Evolutionary conservation across 495 filamentous ascomycete species (phyloP), one percentile per base, ranked within the genome.

Genomic region (Mytilinidion resinicola): DNA sequence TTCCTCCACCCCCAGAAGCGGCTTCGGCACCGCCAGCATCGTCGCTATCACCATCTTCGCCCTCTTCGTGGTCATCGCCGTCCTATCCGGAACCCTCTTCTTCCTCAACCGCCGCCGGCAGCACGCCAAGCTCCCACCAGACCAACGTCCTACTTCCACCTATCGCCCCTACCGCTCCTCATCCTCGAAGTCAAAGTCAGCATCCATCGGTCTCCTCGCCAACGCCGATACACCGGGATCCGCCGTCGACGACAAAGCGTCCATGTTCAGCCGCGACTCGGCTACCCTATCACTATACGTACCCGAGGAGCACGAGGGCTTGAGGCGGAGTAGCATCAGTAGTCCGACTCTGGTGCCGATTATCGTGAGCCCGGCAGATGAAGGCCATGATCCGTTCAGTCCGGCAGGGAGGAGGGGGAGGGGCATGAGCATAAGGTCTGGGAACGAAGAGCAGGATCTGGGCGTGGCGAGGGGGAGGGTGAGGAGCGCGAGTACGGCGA

Each of bases 191-290:
- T 9, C 46, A 15, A 46, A 15, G 7, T 46, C 42, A 1, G 15
- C 15, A 8, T 49, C 46, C 21, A 49, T 8, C 8, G 14, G 46
- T 8, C 46, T 49, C 4, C 46, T 49, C 33, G 46, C 46, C 9
- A 49, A 49, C 7, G 46, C 20, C 9, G 46, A 49, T 21, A 25
- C 46, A 25, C 20, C 46, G 14, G 6, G 3, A 2, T 30, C 25
- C 3, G 15, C 21, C 1, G 8, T 30, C 9, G 46, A 49, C 46
- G 46, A 49, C 14, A 49, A 49, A 49, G 15, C 46, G 6, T 49
- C 46, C 46, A 49, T 49, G 46, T 49, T 49, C 46, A 49, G 46
- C 46, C 46, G 46, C 9, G 46, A 49, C 46, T 25, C 15, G 4
- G 46, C 46, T 14, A 49, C 46, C 6, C 17, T 49, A 5, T 14